Base-by-base conservation (phyloP, 192 early-diverging fungal genomes). In the Mycoemilia scoparia region DNA sequence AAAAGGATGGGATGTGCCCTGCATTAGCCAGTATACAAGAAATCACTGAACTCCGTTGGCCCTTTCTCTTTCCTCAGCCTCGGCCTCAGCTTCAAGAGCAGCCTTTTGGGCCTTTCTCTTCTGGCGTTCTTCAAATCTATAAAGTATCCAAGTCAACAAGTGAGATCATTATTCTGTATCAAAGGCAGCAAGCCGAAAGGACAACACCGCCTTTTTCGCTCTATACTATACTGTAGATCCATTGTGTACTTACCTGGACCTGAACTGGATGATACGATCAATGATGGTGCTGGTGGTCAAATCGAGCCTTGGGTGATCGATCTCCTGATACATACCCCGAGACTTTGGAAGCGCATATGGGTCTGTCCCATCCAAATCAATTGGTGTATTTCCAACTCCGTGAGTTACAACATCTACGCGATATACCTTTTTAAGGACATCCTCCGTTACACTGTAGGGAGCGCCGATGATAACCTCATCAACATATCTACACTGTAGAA, bases 391-490 rank as follows among this genome's bases (percentile, higher is more conserved):
- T 29, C 67, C 79, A 36, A 69, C 75, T 33, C 77, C 77, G 34
- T 85, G 78, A 15, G 69, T 76, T 10, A 96, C 87, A 2, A 83
- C 44, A 25, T 76, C 57, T 18, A 96, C 84, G 14, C 79, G 78
- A 65, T 82, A 85, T 21, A 86, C 82, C 36, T 84, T 77, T 29
- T 69, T 69, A 31, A 92, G 57, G 13, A 96, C 79, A 29, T 86
- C 78, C 43, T 87, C 70, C 19, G 76, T 79, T 1, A 90, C 76
- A 52, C 77, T 82, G 50, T 74, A 83, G 11, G 91, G 91, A 15
- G 86, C 84, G 15, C 85, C 84, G 25, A 91, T 82, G 34, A 96
- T 77, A 15, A 96, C 85, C 43, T 90, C 87, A 52, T 96, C 85
- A 5, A 87, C 87, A 38, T 86, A 88, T 64, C 80, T 62, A 46